Conservation (phyloP, 2,329 filamentous ascomycete species). For the Aaosphaeria arxii region DNA sequence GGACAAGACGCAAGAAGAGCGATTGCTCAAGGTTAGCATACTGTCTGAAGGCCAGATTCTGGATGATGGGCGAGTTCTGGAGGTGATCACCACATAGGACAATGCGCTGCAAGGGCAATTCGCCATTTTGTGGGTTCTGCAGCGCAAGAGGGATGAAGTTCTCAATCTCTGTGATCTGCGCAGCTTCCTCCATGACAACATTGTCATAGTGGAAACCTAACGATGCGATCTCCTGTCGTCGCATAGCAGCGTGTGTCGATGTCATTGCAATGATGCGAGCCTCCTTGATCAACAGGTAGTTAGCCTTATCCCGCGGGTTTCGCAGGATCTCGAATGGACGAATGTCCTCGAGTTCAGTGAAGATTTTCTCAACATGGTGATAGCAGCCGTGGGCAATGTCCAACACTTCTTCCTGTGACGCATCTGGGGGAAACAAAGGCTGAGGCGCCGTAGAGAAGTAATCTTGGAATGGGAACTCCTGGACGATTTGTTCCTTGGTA, state of each 20-base stretch:
- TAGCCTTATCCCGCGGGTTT: constrained; percentile 85
- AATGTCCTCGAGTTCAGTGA: constrained; percentile 87
- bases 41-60: constrained; percentile 88
- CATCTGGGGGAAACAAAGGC: constrained; percentile 70
- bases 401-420: constrained; percentile 63
- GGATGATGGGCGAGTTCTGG: constrained; percentile 94
- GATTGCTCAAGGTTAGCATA: constrained; percentile 97
- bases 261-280: constrained; percentile 99
- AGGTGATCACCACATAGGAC: constrained; percentile 94
- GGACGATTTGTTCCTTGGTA: constrained; percentile 61
- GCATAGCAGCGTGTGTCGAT: constrained; percentile 94
- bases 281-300: constrained; percentile 92
- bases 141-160: constrained; percentile 94
- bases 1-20: constrained; percentile 85
- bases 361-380: constrained; percentile 83
- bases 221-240: constrained; percentile 80
- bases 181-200: constrained; percentile 96
- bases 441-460: constrained; percentile 89
- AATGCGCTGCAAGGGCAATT: constrained; percentile 77
- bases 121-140: constrained; percentile 72
- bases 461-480: constrained; percentile 79
- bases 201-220: constrained; percentile 98
- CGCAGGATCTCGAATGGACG: constrained; percentile 92
- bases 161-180: constrained; percentile 96
- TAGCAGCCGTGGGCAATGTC: constrained; percentile 84